Conservation (phyloP, 768 basidiomycete genomes). For the Tricholoma saponaceum region DNA sequence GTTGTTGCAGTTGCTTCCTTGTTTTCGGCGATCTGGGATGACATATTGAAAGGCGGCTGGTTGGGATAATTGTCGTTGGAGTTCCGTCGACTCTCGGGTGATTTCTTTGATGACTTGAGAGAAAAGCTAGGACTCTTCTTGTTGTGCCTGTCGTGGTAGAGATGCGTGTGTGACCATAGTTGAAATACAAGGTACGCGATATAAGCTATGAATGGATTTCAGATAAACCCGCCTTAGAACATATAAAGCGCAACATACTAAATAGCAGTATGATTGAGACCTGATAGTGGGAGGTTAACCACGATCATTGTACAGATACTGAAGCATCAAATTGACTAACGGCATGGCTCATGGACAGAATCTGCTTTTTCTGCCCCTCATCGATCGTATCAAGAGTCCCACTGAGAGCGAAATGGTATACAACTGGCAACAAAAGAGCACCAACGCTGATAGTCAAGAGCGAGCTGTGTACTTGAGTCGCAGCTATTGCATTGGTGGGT, state of each 20-base stretch:
- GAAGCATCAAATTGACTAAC: conserved; percentile 33
- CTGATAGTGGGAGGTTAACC: conserved; percentile 25
- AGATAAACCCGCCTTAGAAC: not conserved
- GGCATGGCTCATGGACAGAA: conserved; percentile 73
- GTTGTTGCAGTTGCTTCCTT: conserved; percentile 1
- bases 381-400: conserved; percentile 18
- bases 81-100: not conserved
- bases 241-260: conserved; percentile 38
- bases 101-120: not conserved
- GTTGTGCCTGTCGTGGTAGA: conserved; percentile 52
- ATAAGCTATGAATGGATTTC: conserved; percentile 50
- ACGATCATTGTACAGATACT: not conserved
- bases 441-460: conserved; percentile 76
- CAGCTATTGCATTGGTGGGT: conserved; percentile 36
- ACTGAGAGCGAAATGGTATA: conserved; percentile 64
- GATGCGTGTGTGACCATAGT: conserved; percentile 69
- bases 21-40: not conserved
- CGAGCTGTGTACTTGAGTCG: conserved; percentile 71
- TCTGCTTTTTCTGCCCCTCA: conserved; percentile 36
- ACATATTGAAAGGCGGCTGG: not conserved
- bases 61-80: not conserved
- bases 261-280: conserved; percentile 73
- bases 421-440: conserved; percentile 71
- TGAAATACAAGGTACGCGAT: conserved; percentile 73
- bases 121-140: conserved; percentile 30